These are phyloP conservation scores for Reticulascus tulasneorum DNA, from an alignment of 2,329 filamentous ascomycete species.

Conservation along the genomic window DNA sequence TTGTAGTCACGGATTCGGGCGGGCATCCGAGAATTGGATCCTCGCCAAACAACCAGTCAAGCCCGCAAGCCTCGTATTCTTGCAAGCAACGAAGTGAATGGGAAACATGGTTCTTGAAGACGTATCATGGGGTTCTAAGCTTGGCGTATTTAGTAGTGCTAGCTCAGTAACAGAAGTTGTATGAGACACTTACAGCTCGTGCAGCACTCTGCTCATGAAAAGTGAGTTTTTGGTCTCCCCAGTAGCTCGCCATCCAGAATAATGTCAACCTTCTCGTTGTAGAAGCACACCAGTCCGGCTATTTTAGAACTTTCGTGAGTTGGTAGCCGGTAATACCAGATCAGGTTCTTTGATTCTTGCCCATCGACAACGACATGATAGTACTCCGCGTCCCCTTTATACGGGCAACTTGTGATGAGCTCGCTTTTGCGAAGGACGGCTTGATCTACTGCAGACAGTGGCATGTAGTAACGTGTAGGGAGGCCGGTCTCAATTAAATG, in stretches of 20 bases:
- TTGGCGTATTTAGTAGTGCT: too few species aligned
- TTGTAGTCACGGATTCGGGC: too few species aligned
- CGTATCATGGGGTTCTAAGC: too few species aligned
- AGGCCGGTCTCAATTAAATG: slow-evolving; percentile 60
- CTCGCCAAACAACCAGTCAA: too few species aligned
- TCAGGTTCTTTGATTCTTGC: slow-evolving; percentile 41
- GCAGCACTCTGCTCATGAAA: too few species aligned
- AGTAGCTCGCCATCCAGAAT: slow-evolving; percentile 45
- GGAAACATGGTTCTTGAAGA: too few species aligned
- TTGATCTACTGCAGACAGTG: slow-evolving; percentile 45
- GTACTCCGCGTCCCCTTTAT: slow-evolving; percentile 64
- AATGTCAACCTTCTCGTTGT: slow-evolving; percentile 67
- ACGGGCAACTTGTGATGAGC: slow-evolving; percentile 58
- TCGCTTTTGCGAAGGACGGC: slow-evolving; percentile 43
- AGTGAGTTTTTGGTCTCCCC: slow-evolving; percentile 24
- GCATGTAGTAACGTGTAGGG: slow-evolving; percentile 56
- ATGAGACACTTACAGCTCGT: too few species aligned
- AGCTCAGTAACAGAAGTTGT: too few species aligned
- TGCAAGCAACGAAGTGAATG: too few species aligned
- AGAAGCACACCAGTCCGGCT: slow-evolving; percentile 58
- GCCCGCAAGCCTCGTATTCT: too few species aligned
- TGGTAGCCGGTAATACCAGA: slow-evolving; percentile 61
- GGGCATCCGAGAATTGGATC: too few species aligned
- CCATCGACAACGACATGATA: slow-evolving; percentile 49
- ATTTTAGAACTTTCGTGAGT: slow-evolving; percentile 52